Conservation (phyloP, 2,329 filamentous ascomycete species). For the Colletotrichum chlorophyti region DNA sequence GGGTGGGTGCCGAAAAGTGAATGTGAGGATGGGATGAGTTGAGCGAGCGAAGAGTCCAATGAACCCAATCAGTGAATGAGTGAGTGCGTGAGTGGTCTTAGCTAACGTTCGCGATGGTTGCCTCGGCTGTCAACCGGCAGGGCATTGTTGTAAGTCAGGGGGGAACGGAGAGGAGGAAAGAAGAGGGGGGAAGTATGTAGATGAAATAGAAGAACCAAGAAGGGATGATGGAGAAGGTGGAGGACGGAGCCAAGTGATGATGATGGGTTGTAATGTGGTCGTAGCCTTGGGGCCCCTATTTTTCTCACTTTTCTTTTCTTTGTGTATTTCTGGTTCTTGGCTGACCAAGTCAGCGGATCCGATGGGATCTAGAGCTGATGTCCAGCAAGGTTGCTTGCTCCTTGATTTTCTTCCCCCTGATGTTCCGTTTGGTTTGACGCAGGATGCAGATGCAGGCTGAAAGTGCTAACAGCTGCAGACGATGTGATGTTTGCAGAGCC, state of each 20-base stretch:
- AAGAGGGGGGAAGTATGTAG: not conserved
- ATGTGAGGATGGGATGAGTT: not conserved
- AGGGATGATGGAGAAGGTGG: not conserved
- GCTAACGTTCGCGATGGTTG: conserved; percentile 23
- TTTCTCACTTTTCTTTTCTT: conserved; percentile 18
- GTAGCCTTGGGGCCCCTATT: conserved; percentile 6
- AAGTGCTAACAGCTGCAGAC: no score
- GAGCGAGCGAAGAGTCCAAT: no score
- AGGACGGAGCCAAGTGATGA: conserved; percentile 8
- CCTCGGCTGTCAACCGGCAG: conserved; percentile 21
- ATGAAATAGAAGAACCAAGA: not conserved
- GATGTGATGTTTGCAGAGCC: no score
- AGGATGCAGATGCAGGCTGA: not conserved
- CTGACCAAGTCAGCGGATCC: not conserved
- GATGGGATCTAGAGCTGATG: conserved; percentile 1
- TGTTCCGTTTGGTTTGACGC: conserved; percentile 3
- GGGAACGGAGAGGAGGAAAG: not conserved
- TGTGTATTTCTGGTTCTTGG: not conserved
- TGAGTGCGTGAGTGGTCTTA: conserved; percentile 7
- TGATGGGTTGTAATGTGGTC: conserved; percentile 19
- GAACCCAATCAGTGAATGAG: no score
- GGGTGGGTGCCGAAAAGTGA: not conserved
- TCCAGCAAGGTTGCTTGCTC: conserved; percentile 7
- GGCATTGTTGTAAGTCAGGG: conserved; percentile 15
- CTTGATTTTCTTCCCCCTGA: not conserved